Evolutionary conservation across 1,284 basidiomycete species (phyloP), one percentile per base, ranked within the genome.

Genomic region (Omphalotus olearius): DNA sequence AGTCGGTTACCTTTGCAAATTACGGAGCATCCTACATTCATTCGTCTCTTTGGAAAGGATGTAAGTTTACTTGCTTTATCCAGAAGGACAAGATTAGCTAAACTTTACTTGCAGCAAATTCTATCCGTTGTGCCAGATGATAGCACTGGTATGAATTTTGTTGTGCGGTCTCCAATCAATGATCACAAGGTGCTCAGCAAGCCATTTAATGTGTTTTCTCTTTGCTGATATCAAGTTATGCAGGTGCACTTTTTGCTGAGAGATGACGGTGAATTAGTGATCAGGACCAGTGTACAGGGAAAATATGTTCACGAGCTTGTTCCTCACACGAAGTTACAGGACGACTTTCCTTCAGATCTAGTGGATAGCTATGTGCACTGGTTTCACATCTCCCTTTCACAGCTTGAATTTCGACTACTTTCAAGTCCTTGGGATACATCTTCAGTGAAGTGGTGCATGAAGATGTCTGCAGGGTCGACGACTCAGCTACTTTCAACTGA

Each of bases 1-100:
- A 68, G 69, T 5, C 65, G 67, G 18, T 62, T 80, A 10, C 72
- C 74, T 0, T 45, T 35, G 0, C 52, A 58, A 0, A 71, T 76
- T 35, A 36, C 64, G 1, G 33, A 26, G 0, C 67, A 76, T 57
- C 38, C 64, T 0, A 59, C 63, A 1, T 78, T 70, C 40, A 18
- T 26, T 1, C 57, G 64, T 0, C 53, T 78, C 18, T 62, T 67
- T 20, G 59, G 62, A 9, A 47, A 60, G 51, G 9, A 33, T 33
- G 66, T 66, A 47, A 5, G 59, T 54, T 11, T 35, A 13, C 5
- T 40, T 23, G 4, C 5, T n/a, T 23, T 10, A n/a, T 5, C 14
- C 9, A 5, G 4, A 28, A 14, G 6, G 5, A 28, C 2, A 28
- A 11, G 1, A 28, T 33, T 13, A 38, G 47, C 20, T 45, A 6